Percentiles rank a stretch among this genome's conserved stretches.
Conservation (phyloP, 768 basidiomycete species). For the Termitomyces sp. region DNA sequence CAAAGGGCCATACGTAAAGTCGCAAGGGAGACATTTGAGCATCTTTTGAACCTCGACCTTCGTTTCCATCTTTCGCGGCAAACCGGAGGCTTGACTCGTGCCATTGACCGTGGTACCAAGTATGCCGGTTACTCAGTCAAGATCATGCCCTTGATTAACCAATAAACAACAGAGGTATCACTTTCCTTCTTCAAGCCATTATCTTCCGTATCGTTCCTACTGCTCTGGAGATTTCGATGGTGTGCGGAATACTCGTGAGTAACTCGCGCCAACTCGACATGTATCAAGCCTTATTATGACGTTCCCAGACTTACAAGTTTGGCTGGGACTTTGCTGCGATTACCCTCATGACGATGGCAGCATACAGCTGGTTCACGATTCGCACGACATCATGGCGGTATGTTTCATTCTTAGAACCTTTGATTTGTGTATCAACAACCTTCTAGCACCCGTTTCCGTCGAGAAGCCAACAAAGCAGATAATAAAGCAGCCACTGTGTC, state of each 20-base stretch:
- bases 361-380: conserved; percentile 97
- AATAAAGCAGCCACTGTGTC: conserved; percentile 93
- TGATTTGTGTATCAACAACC: conserved; percentile 1
- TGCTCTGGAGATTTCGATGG: conserved; percentile 91
- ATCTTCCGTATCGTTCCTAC: conserved; percentile 95
- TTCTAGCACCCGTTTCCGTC: conserved; percentile 81
- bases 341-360: conserved; percentile 75
- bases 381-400: conserved; percentile 95
- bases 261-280: not conserved
- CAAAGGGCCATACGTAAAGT: conserved; percentile 93
- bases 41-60: conserved; percentile 85
- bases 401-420: conserved; percentile 7
- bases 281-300: not conserved
- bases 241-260: conserved; percentile 91
- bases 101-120: conserved; percentile 98
- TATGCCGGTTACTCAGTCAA: conserved; percentile 25
- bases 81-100: conserved; percentile 92
- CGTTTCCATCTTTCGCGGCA: conserved; percentile 90
- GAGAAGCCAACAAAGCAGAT: conserved; percentile 93
- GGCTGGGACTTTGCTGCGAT: conserved; percentile 97
- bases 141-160: not conserved
- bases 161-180: conserved; percentile 68
- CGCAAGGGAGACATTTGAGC: conserved; percentile 92
- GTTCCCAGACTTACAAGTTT: conserved; percentile 84
- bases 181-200: conserved; percentile 89